Conservation (phyloP, 208 protist species). For the Porcisia deanei region DNA sequence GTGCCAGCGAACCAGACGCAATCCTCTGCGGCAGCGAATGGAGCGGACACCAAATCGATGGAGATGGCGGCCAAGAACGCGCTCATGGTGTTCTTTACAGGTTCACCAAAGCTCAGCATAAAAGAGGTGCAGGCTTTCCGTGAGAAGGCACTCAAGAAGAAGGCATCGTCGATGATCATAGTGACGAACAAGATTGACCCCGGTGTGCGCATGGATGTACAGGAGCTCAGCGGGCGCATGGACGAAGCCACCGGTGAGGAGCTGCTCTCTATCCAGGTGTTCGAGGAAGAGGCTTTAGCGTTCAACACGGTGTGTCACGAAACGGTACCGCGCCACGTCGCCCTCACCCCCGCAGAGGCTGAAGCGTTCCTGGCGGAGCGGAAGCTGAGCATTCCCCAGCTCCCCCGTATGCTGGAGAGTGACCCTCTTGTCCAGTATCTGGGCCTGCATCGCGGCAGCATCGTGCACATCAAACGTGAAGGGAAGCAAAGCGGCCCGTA, state of each 20-base stretch:
- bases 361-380: constrained; percentile 75
- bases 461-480: constrained; percentile 95
- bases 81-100: constrained; percentile 75
- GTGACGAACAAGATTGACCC: constrained; percentile 50
- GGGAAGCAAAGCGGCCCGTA: constrained; percentile 96
- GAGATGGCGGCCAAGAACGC: constrained; percentile 23
- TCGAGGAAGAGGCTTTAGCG: constrained; percentile 93
- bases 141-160: constrained; percentile 62
- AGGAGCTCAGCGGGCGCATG: constrained; percentile 65
- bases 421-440: constrained; percentile 97
- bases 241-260: constrained; percentile 40
- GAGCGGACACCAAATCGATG: constrained; percentile 4
- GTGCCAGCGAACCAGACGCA: neutral
- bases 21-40: neutral
- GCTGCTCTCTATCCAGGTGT: constrained; percentile 89
- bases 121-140: constrained; percentile 60
- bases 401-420: constrained; percentile 94
- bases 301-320: constrained; percentile 96
- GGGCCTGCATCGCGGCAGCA: constrained; percentile 87
- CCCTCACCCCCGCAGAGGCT: constrained; percentile 74
- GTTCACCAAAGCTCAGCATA: constrained; percentile 42
- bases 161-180: constrained; percentile 63
- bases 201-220: constrained; percentile 51
- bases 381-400: constrained; percentile 93
- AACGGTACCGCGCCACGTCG: constrained; percentile 94